Evolutionary conservation across 1,284 basidiomycete genomes (phyloP), one percentile per base, ranked within the genome.

Genomic region (Termitomyces sp.): DNA sequence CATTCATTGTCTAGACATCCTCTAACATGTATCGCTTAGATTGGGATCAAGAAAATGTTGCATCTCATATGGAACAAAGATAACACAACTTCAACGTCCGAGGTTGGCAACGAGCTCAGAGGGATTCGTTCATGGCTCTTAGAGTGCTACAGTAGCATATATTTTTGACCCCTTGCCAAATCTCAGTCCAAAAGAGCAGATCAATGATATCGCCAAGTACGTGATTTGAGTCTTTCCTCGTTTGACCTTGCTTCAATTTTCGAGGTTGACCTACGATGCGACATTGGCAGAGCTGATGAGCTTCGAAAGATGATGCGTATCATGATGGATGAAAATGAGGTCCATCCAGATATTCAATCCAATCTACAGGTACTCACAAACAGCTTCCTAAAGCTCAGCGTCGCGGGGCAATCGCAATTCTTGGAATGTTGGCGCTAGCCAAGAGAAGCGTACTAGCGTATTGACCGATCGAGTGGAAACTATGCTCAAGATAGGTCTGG

Each of bases 41-140:
- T 70, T 11, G 94, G 94, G 1, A 88, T 99, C 63, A 93, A 91
- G 72, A 91, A 88, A 64, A 99, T 99, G 96, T 68, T 99, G 5
- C 97, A 99, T 70, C 78, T 99, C 34, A 93, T 99, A 63, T 99
- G 97, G 97, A 82, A 84, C 11, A 99, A 98, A 67, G 96, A 98
- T 67, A 94, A 94, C 66, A 88, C 58, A 64, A 86, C 63, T 40
- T 79, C 91, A 21, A 89, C 90, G 11, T 81, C 83, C 18, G 92
- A 93, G 64, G 90, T 91, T 55, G 90, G 88, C 11, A 88, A 90
- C 62, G 91, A 95, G 65, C 70, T 94, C 46, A 97, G 95, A 67
- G 93, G 94, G 14, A 80, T 98, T 55, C 83, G 93, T 9, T 86
- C 88, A 44, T 81, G 89, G 39, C 77, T 99, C 45, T 79, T 99